Evolutionary conservation across 441 rosid genomes (phyloP), one percentile per base, ranked within the genome.

Genomic region (Adansonia madagascariensis): DNA sequence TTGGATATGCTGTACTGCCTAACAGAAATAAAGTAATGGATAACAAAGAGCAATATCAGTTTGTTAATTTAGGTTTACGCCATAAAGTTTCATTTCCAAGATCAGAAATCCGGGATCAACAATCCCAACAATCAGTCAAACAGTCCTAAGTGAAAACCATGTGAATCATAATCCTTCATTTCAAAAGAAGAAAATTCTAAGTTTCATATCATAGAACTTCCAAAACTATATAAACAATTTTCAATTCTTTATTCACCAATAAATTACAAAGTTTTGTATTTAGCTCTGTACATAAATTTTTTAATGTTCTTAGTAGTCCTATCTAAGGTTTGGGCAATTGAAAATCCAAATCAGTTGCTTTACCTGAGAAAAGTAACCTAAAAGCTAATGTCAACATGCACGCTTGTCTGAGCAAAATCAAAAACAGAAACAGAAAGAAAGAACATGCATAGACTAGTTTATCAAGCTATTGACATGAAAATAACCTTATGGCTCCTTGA

Each of bases 401-500:
- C 2, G 35, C 66, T 61, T 61, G 9, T 27, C 2, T 35, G n/a
- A 41, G 65, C 11, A 50, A 22, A 43, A 3, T 27, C 31, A 57
- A 10, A 50, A 27, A 55, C 35, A 2, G 1, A 47, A 12, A 35
- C 3, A 55, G 31, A 27, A 56, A 17, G 60, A 71, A 53, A 49
- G 31, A 55, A 55, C n/a, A 53, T 5, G 63, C 35, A 56, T 3
- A 55, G 35, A 35, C 15, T 53, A 52, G 27, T 71, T 70, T 18
- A 35, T 35, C 47, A 53, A 41, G 53, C 62, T 47, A 69, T 24
- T 61, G 53, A 39, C n/a, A 56, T 14, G 65, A 64, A 74, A 74
- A 63, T 50, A 41, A 65, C 70, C 70, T 65, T 65, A 65, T 65
- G 50, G 70, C 50, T 65, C 92, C 90, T 86, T 89, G 94, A 76